phyloP scores from a whole-genome alignment of 75 land plant genomes.

The Pseudotsuga menziesii region DNA sequence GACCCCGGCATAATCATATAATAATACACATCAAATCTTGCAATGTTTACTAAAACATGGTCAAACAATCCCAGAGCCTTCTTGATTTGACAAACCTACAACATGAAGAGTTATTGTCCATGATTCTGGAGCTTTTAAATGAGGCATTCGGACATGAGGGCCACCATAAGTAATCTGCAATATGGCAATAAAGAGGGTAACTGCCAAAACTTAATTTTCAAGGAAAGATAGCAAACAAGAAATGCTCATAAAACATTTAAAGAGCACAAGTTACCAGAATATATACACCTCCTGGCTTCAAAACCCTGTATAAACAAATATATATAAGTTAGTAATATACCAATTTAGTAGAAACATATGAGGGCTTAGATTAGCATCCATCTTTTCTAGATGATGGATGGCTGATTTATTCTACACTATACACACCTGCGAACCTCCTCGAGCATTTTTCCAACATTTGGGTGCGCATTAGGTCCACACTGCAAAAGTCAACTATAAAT shows the following conservation, averaged over 20 bases:
- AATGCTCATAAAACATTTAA: background rate
- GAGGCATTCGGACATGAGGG: conserved; percentile 68
- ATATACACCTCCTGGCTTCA: conserved; percentile 79
- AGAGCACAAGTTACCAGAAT: conserved; percentile 56
- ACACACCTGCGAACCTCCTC: conserved; percentile 74
- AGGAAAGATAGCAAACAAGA: conserved; percentile 4
- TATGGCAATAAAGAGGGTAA: background rate
- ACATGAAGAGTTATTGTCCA: conserved; percentile 86
- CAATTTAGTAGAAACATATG: conserved; percentile 9
- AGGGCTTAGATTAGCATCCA: too few relatives aligned
- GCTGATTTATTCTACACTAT: background rate
- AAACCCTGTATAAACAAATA: conserved; percentile 56
- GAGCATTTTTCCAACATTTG: conserved; percentile 73
- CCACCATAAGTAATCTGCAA: conserved; percentile 90
- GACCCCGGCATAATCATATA: background rate
- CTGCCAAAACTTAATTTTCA: background rate
- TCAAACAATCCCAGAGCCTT: background rate
- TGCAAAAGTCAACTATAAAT: conserved; percentile 14
- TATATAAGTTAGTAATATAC: conserved; percentile 23
- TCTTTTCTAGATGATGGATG: too few relatives aligned
- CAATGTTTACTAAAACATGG: background rate
- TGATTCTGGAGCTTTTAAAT: conserved; percentile 39
- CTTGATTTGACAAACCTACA: conserved; percentile 51
- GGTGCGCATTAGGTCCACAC: conserved; percentile 78
- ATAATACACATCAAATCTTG: background rate